A percentile compares a stretch with the other conserved stretches of the same genome.
Conservation (phyloP, 2,329 filamentous ascomycete species). For the Penicillium fuscoglaucum region DNA sequence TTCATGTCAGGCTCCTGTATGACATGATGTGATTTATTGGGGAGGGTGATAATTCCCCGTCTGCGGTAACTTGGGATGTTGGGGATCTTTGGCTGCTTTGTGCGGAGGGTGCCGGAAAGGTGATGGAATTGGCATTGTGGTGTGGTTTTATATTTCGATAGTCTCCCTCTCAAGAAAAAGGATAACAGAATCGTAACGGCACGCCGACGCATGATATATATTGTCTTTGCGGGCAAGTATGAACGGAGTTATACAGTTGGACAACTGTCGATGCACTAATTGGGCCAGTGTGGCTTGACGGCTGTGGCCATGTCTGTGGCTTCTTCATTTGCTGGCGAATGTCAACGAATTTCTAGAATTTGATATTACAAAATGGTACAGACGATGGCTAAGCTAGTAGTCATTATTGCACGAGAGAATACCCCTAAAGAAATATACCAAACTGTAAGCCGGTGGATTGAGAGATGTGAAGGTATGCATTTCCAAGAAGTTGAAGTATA, state of each 20-base stretch:
- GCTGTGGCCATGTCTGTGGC: not conserved
- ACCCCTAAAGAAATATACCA: too few species aligned
- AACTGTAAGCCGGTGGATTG: too few species aligned
- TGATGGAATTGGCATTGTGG: not conserved
- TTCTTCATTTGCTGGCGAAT: not conserved
- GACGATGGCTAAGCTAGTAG: not conserved
- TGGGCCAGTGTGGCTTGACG: not conserved
- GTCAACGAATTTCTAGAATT: not conserved
- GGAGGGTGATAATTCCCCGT: constrained; percentile 3
- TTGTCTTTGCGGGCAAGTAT: not conserved
- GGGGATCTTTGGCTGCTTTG: not conserved
- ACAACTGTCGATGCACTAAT: not conserved
- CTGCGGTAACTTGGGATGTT: not conserved
- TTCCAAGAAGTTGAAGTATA: too few species aligned
- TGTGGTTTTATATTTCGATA: not conserved
- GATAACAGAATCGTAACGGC: not conserved
- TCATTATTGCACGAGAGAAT: not conserved
- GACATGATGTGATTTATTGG: constrained; percentile 5
- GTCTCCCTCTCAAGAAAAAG: not conserved
- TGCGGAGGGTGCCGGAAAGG: not conserved
- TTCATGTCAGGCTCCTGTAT: constrained; percentile 5
- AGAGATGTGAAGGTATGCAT: too few species aligned
- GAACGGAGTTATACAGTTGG: not conserved
- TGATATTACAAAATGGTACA: not conserved
- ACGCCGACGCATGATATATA: not conserved